Base-by-base conservation (phyloP, 371 early-diverging fungal genomes). In the Mucor velutinosus region DNA sequence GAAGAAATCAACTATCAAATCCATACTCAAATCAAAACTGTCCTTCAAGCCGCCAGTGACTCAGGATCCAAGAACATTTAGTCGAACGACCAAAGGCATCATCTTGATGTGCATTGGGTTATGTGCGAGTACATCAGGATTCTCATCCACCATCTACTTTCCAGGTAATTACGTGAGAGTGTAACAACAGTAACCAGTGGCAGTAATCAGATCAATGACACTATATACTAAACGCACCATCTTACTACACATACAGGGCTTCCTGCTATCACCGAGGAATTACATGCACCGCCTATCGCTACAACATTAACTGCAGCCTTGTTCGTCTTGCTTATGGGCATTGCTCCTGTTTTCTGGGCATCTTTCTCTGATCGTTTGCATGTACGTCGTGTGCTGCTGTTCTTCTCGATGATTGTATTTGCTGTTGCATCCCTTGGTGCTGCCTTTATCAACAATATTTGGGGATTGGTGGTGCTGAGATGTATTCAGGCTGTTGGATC, bases 401-500 rank as follows among this genome's bases (percentile, higher is more conserved):
- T 90, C 3, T 2, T 64, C 0, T 88, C 90, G 2, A 84, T 88
- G 74, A 6, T 83, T 3, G 78, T 93, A 7, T 93, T 85, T 71
- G 71, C 77, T 6, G 66, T 77, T 5, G 87, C 90, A n/a, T 89
- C 90, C 15, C 57, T 94, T n/a, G 92, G 91, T 1, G 84, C 84
- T 39, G 90, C 87, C 14, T 73, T 90, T 19, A 74, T 92, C 5
- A 76, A 71, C 6, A 87, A 74, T 21, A 86, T 91, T 21, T 76
- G 84, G 55, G 72, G 81, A 12, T 79, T 94, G 12, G 82, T 91
- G 33, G 79, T 81, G 0, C 80, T 92, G 39, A 89, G 94, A 5
- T 76, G 87, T n/a, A 64, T 94, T 37, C 94, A 94, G 73, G 75
- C 91, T 23, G 67, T 84, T 29, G 93, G 93, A 7, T 77, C 90